Conservation (phyloP, 768 basidiomycete genomes). For the Russula ochroleuca region DNA sequence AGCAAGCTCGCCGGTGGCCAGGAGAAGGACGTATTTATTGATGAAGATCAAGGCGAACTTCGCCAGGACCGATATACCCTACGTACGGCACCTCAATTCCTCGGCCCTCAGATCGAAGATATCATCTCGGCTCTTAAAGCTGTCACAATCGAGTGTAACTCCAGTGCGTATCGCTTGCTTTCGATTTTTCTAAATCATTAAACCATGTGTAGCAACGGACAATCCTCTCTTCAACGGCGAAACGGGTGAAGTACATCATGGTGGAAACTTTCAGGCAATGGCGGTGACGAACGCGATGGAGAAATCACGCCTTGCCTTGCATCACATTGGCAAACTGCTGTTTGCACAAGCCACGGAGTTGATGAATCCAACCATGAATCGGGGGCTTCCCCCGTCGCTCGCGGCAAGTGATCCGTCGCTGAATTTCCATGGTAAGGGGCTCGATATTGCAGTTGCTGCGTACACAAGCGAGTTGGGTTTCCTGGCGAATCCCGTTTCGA, state of each 20-base stretch:
- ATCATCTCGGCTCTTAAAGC: constrained; percentile 59
- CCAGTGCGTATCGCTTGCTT: constrained; percentile 47
- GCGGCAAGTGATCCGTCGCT: constrained; percentile 76
- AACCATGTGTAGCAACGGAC: constrained; percentile 60
- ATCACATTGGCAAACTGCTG: constrained; percentile 48
- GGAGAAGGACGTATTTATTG: constrained; percentile 67
- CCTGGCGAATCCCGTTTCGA: constrained; percentile 84
- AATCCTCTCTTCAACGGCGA: constrained; percentile 77
- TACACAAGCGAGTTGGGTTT: constrained; percentile 83
- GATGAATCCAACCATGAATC: constrained; percentile 77
- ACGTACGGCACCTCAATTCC: constrained; percentile 75
- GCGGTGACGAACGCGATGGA: constrained; percentile 85
- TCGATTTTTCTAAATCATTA: background rate
- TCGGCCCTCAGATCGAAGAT: constrained; percentile 83
- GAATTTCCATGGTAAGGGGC: constrained; percentile 78
- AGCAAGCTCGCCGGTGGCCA: constrained; percentile 57
- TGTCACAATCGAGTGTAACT: constrained; percentile 74
- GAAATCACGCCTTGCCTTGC: constrained; percentile 65
- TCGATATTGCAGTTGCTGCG: constrained; percentile 80
- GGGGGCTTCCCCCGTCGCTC: constrained; percentile 75
- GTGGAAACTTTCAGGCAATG: constrained; percentile 92
- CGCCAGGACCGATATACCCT: constrained; percentile 80
- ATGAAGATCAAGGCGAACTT: constrained; percentile 66
- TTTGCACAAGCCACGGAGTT: constrained; percentile 62
- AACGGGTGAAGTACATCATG: constrained; percentile 65